Conservation (phyloP, 2,329 filamentous ascomycete species). For the Sporothrix humicola region DNA sequence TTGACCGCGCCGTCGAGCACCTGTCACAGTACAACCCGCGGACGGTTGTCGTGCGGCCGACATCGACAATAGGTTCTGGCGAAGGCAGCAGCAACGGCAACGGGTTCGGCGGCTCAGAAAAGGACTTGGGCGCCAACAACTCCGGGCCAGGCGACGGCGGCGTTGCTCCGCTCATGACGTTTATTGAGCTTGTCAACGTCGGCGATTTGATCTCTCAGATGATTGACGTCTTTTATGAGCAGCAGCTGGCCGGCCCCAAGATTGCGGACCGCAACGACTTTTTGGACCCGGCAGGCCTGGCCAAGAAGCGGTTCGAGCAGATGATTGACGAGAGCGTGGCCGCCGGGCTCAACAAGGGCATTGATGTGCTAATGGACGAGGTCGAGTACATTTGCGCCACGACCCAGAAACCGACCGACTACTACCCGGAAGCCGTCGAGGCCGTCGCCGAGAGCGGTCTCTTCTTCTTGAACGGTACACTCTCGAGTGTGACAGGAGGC, state of each 20-base stretch:
- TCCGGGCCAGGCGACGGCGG: conserved; percentile 49
- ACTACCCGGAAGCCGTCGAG: conserved; percentile 69
- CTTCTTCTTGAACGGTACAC: conserved; percentile 37
- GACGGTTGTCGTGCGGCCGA: conserved; percentile 73
- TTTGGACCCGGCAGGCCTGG: conserved; percentile 84
- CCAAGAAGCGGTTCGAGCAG: conserved; percentile 98
- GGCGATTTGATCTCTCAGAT: conserved; percentile 98
- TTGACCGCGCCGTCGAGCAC: conserved; percentile 90
- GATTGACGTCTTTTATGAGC: conserved; percentile 98
- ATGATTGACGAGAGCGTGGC: conserved; percentile 98
- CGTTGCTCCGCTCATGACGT: conserved; percentile 90
- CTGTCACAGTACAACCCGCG: conserved; percentile 90
- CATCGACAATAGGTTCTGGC: conserved; percentile 55
- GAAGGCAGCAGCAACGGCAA: conserved; percentile 57
- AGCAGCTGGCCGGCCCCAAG: conserved; percentile 82
- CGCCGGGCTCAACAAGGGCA: conserved; percentile 93
- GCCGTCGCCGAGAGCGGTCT: conserved; percentile 40
- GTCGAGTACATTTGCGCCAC: conserved; percentile 94
- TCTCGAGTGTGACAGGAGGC: conserved; percentile 37
- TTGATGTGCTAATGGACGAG: conserved; percentile 97
- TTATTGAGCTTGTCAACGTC: conserved; percentile 96
- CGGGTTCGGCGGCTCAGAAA: background rate
- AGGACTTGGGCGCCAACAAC: background rate
- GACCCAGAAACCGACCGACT: conserved; percentile 84
- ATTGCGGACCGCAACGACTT: conserved; percentile 95